Base-by-base conservation (phyloP, 257 asterid genomes). In the Fraxinus quadrangulata region DNA sequence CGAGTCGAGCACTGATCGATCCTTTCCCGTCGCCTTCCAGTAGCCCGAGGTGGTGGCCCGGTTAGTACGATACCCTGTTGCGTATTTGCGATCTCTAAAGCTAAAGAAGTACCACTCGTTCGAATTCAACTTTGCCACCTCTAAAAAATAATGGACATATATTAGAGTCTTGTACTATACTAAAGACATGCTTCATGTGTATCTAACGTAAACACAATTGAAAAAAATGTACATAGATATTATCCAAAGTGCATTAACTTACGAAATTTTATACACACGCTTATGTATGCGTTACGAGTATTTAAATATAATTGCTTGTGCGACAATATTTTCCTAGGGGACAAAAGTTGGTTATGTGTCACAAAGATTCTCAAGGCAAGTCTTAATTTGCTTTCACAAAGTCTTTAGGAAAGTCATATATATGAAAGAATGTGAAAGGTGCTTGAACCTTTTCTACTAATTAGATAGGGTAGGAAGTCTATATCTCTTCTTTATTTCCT, bases 21-120 rank as follows among this genome's bases (percentile, higher is more conserved):
- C 97, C 73, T 94, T 92, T 0, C 97, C 98, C 0, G 98, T 92
- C 1, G 97, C 98, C 85, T 94, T 94, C 98, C 98, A 94, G 68
- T 89, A 92, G 14, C 97, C 98, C 0, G 92, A 79, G 34, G 74
- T 81, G 26, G 97, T 94, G 2, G 97, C 97, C 45, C 98, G 78
- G 67, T 92, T 94, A 0, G 96, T 85, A 33, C 98, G 79, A n/a
- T 36, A 92, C 2, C 98, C 98, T 0, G 96, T 90, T 0, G 98
- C 92, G 0, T 92, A 92, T 71, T 94, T 94, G 0, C 96, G 89
- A 49, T 90, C 98, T 0, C 97, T 89, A 36, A 90, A 92, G 84
- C 93, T 92, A 72, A 94, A 94, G 90, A 94, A 94, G 86, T 92
- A 94, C 98, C 98, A 94, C 83, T 94, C 97, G 1, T 47, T 86